Base-by-base conservation (phyloP, 1,139 yeast species). In the Insectozyma bohioensis region DNA sequence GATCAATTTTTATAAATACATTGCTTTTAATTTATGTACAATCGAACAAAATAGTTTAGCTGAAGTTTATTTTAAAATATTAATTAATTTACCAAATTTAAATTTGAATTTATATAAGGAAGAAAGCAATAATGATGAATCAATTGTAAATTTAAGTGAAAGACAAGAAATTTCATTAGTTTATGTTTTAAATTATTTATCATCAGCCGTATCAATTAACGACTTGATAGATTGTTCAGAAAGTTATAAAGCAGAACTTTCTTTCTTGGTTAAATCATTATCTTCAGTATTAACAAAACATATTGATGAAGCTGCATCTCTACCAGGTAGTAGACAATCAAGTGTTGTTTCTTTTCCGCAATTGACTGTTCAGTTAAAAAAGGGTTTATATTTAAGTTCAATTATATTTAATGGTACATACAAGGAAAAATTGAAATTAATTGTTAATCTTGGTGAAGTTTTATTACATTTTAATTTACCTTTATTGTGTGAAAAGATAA, bases 131-230 rank as follows among this genome's bases (percentile, higher is more conserved):
- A 25, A 35, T 12, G 34, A 35, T 23, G 35, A 37, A 10, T 33
- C 28, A 13, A 35, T 49, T 4, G 13, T 45, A 7, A 31, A 26
- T 19, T 26, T 48, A n/a, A 13, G 29, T 4, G 61, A 55, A 28
- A 48, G 71, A 33, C 66, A 59, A 30, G 71, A 66, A 36, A 49
- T 64, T 8, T 53, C 71, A 3, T 45, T 64, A 32, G 31, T 63
- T 38, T 65, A 48, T 31, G 36, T 61, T 1, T 33, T 65, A 12
- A 63, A 63, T 35, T 49, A 49, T 35, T 37, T 63, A 12, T 41
- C 60, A 12, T 43, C 48, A 14, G 33, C 56, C 12, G 37, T 45
- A 2, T 49, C 47, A 19, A 34, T 63, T 27, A 42, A 44, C n/a
- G 51, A 54, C 20, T 31, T 60, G 7, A 32, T 56, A 1, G 41